Conservation (phyloP, 2,329 filamentous ascomycete species). For the Cercospora berteroae region DNA sequence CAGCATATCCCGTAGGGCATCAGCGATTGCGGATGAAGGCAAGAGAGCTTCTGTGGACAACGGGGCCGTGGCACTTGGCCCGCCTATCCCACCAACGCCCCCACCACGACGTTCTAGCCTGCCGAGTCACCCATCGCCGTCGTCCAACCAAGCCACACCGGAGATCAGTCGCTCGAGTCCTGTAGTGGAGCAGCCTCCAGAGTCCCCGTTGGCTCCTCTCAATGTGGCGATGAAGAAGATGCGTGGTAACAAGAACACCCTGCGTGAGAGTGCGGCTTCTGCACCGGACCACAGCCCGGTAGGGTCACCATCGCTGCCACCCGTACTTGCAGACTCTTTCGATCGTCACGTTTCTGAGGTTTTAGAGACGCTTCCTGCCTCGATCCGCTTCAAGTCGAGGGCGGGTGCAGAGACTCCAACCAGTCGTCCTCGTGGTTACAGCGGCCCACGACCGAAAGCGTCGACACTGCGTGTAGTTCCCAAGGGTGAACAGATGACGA, state of each 20-base stretch:
- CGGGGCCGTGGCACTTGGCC: neutral
- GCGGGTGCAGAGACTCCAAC: constrained; percentile 43
- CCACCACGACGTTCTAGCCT: neutral
- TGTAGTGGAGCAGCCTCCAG: constrained; percentile 8
- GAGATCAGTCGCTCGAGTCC: constrained; percentile 4
- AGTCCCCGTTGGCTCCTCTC: constrained; percentile 38
- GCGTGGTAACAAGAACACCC: constrained; percentile 25
- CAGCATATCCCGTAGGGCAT: neutral
- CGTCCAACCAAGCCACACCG: neutral
- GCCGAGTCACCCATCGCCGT: constrained; percentile 16
- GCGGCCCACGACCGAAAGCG: constrained; percentile 25
- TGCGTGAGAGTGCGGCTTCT: constrained; percentile 12
- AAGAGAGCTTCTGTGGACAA: neutral
- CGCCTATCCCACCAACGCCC: constrained; percentile 1
- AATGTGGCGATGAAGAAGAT: constrained; percentile 46
- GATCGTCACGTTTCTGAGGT: constrained; percentile 51
- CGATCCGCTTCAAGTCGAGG: constrained; percentile 69
- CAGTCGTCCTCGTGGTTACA: constrained; percentile 22
- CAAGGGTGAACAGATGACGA: constrained; percentile 27
- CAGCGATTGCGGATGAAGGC: neutral
- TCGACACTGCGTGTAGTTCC: constrained; percentile 13
- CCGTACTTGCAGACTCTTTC: constrained; percentile 47
- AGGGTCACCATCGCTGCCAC: neutral
- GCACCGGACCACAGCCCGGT: neutral
- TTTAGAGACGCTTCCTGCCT: constrained; percentile 49